These are phyloP conservation scores for Speleostelium caveatum DNA, from an alignment of 78 protist genomes.

Conservation along the genomic window DNA sequence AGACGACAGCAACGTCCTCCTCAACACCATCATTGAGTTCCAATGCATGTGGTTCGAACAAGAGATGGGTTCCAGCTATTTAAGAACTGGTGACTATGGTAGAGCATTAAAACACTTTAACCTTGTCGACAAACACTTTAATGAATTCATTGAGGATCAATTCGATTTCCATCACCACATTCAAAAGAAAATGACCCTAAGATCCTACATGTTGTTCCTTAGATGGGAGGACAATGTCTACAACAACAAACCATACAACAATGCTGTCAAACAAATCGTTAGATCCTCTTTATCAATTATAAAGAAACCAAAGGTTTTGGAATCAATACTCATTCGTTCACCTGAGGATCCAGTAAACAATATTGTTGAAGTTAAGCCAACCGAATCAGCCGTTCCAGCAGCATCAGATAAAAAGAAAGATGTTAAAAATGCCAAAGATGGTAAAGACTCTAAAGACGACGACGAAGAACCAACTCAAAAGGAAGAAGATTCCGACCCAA, in stretches of 20 bases:
- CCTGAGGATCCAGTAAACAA: neutral
- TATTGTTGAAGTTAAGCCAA: neutral
- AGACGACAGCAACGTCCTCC: conserved; percentile 17
- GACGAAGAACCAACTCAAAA: neutral
- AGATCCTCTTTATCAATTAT: neutral
- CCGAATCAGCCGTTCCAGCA: conserved; percentile 26
- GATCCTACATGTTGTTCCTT: conserved; percentile 88
- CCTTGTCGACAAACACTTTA: conserved; percentile 88
- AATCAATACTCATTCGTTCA: neutral
- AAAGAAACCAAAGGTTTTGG: neutral
- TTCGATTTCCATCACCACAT: conserved; percentile 96
- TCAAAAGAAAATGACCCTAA: conserved; percentile 91
- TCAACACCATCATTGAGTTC: conserved; percentile 80
- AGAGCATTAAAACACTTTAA: conserved; percentile 84
- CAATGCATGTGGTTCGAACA: conserved; percentile 92
- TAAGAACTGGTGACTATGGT: conserved; percentile 53
- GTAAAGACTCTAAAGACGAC: neutral
- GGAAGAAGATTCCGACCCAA: conserved; percentile 58
- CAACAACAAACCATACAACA: conserved; percentile 20
- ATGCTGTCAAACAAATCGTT: conserved; percentile 16
- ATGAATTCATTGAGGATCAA: conserved; percentile 94
- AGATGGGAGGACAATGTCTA: conserved; percentile 72
- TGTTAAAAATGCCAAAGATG: neutral
- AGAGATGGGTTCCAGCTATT: conserved; percentile 45
- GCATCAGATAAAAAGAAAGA: neutral